Evolutionary conservation across 1,139 yeast genomes (phyloP).

Genomic region (Taphrina wiesneri): DNA sequence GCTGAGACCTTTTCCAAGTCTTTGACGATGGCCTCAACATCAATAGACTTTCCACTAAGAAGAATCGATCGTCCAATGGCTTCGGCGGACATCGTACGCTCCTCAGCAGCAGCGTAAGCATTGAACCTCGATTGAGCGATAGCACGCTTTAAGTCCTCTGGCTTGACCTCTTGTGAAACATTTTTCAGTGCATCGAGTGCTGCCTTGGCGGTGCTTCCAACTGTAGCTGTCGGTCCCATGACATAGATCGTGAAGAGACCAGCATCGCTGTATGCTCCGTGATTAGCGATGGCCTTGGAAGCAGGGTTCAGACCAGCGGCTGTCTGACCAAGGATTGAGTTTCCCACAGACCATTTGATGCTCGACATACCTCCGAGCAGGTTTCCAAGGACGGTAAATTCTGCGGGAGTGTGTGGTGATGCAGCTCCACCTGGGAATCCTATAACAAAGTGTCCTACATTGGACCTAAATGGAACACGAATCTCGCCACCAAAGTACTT

Average conservation of each 20-base stretch:
- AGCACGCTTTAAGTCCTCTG: conserved; percentile 52
- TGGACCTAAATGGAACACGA: conserved; percentile 69
- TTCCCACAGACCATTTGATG: conserved; percentile 55
- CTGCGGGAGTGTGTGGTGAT: conserved; percentile 52
- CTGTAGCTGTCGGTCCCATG: conserved; percentile 58
- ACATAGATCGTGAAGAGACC: conserved; percentile 76
- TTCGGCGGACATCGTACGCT: conserved; percentile 44
- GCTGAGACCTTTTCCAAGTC: conserved; percentile 49
- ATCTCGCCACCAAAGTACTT: conserved; percentile 65
- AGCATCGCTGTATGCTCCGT: conserved; percentile 73
- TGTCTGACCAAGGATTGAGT: conserved; percentile 51
- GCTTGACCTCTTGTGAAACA: conserved; percentile 41
- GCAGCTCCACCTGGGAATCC: conserved; percentile 72
- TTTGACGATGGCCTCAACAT: conserved; percentile 40
- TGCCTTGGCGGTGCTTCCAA: conserved; percentile 60
- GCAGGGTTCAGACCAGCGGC: conserved; percentile 45
- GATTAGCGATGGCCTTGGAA: conserved; percentile 55
- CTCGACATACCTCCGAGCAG: conserved; percentile 59
- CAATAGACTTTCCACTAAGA: conserved; percentile 40
- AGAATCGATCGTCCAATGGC: conserved; percentile 43
- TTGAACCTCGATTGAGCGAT: conserved; percentile 51
- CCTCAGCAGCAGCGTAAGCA: conserved; percentile 47
- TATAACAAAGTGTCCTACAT: conserved; percentile 66
- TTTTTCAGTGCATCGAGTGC: conserved; percentile 47
- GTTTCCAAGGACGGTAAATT: conserved; percentile 71